Conservation (phyloP, 2,329 filamentous ascomycete genomes). For the Alternaria ventricosa region DNA sequence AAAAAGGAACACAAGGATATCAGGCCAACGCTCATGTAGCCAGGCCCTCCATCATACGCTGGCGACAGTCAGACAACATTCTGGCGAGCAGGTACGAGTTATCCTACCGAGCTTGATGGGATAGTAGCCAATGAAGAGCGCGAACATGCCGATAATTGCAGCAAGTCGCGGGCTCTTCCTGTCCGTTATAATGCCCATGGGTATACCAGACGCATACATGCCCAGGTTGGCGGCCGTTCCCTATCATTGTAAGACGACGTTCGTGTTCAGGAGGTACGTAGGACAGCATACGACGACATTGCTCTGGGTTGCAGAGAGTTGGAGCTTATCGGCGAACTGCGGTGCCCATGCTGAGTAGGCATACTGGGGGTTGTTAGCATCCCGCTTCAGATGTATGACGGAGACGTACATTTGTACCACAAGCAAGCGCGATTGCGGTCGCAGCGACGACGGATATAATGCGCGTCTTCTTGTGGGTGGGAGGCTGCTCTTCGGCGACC, state of each 20-base stretch:
- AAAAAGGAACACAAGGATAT: slow-evolving; percentile 86
- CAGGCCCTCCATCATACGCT: slow-evolving; percentile 75
- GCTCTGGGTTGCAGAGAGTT: slow-evolving; percentile 87
- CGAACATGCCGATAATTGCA: slow-evolving; percentile 74
- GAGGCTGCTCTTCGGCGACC: slow-evolving; percentile 35
- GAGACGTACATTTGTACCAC: slow-evolving; percentile 82
- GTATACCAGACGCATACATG: slow-evolving; percentile 92
- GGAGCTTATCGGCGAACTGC: slow-evolving; percentile 86
- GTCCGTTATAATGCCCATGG: slow-evolving; percentile 87
- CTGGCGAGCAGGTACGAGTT: background rate
- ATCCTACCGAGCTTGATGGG: slow-evolving; percentile 69
- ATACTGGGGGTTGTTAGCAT: slow-evolving; percentile 67
- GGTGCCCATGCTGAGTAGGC: slow-evolving; percentile 98
- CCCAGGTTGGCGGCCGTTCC: slow-evolving; percentile 81
- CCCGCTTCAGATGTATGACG: background rate
- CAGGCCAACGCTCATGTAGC: slow-evolving; percentile 60
- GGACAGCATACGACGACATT: slow-evolving; percentile 77
- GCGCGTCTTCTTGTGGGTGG: slow-evolving; percentile 67
- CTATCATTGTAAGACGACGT: slow-evolving; percentile 42
- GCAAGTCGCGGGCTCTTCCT: slow-evolving; percentile 78
- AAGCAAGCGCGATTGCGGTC: slow-evolving; percentile 83
- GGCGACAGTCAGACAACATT: slow-evolving; percentile 39
- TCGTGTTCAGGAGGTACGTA: background rate
- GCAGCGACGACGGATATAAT: slow-evolving; percentile 84
- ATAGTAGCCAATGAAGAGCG: slow-evolving; percentile 82